Evolutionary conservation across 441 rosid genomes (phyloP).

Genomic region (Lepidium campestre): DNA sequence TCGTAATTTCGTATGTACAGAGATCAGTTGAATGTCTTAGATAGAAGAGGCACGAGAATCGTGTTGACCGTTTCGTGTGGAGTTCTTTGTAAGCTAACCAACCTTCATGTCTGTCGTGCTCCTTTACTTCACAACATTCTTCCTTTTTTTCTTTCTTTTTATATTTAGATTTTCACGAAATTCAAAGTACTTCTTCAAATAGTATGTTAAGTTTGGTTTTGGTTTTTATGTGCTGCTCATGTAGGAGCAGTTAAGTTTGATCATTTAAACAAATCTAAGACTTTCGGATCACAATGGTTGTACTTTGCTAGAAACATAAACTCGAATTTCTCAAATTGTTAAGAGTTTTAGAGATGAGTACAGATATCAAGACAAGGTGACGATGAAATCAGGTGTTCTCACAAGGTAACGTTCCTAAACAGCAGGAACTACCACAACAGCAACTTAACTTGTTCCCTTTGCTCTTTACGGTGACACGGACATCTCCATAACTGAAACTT

Average conservation of each 20-base stretch:
- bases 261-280: too few species aligned
- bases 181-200: neutral
- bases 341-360: neutral
- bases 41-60: conserved; percentile 64
- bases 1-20: neutral
- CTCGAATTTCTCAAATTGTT: neutral
- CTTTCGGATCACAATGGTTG: too few species aligned
- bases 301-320: neutral
- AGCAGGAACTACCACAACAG: conserved; percentile 61
- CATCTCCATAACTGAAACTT: conserved; percentile 77
- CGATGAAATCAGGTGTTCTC: conserved; percentile 44
- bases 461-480: conserved; percentile 21
- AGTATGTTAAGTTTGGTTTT: neutral
- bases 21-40: conserved; percentile 11
- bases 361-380: neutral
- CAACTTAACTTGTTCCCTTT: conserved; percentile 51
- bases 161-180: neutral
- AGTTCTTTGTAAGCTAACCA: conserved; percentile 29
- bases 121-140: conserved; percentile 29
- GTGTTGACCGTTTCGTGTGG: conserved; percentile 91
- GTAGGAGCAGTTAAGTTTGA: too few species aligned
- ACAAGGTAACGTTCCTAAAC: conserved; percentile 69
- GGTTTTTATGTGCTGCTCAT: too few species aligned
- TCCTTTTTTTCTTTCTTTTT: neutral
- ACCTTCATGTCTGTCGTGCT: conserved; percentile 42